Base-by-base conservation (phyloP, 345 rosid genomes). In the Conringia planisiliqua region DNA sequence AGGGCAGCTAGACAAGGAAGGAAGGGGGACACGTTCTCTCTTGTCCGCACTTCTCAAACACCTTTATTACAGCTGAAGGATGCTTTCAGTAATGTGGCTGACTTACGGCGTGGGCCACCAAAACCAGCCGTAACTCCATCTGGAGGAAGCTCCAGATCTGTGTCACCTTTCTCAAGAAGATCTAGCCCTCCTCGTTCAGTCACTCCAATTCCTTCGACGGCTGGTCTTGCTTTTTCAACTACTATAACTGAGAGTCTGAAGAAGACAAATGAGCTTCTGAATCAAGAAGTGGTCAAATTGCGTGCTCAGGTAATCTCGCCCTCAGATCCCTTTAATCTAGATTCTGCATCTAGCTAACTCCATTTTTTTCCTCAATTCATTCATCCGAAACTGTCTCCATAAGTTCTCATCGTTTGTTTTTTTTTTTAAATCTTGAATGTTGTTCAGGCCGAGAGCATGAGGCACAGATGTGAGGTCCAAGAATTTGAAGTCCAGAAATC, bases 161-260 rank as follows among this genome's bases (percentile, higher is more conserved):
- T 95, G 68, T 95, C 99, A 35, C 99, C 97, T 81, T 92, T 95
- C 83, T 92, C 97, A 11, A 85, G 96, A 84, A 92, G 87, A 77
- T 84, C 97, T 63, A 92, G 99, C 68, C 98, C 99, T 20, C 97
- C 98, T 47, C 96, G 97, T 66, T 95, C 92, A 70, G 92, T 91
- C 14, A 95, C 99, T 20, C 98, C 98, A 36, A 86, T 95, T 71
- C 97, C 97, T 63, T 89, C 91, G 14, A 84, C 88, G 4, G 79
- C 87, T 7, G 98, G 98, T 55, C 89, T 95, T 74, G 87, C 84
- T 12, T 91, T 91, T 43, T 90, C 97, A 8, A 89, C 87, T 78
- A 90, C 86, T 77, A 73, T 89, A 58, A 73, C 88, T 10, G 97
- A 92, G 79, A 88, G 99, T 81, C 80, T 92, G 86, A 95, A 90